Evolutionary conservation across 352 stramenopile species (phyloP), one percentile per base, ranked within the genome.

Genomic region (Peronospora farinosa): DNA sequence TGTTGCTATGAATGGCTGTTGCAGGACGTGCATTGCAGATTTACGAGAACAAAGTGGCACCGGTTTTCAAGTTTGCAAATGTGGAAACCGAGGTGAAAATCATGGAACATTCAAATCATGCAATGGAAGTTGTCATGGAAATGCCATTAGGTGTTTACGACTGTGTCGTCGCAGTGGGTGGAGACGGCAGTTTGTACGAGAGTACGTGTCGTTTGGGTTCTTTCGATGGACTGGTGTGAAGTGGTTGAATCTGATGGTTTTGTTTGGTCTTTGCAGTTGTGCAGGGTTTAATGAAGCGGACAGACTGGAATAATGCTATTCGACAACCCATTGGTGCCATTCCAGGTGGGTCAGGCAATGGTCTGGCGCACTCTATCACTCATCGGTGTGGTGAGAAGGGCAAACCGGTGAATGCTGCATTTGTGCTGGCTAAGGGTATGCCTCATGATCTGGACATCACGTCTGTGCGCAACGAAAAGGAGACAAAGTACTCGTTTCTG

Each of bases 401-500:
- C 28, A 74, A 75, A 27, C 63, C 72, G 0, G 59, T 69, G 23
- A 85, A 83, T 45, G 69, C 74, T 7, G 80, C 74, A 2, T 87
- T 72, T 28, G 62, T 81, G 31, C 60, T 93, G 12, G 80, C 66
- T 5, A 90, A 90, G 42, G 80, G 82, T n/a, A 5, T 63, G 2
- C 48, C 72, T 1, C 77, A 86, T 15, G 63, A 84, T 12, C 57
- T 93, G 33, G 82, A 93, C 36, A 72, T 91, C 44, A 69, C 74
- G 21, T 72, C 74, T 5, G 60, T 84, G 23, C 69, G 72, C 6
- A 86, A 86, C 35, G 58, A 58, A 1, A 84, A 78, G 38, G 64
- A 74, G 19, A 69, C 51, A 17, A 79, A 71, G 51, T 88, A 84
- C 68, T 90, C 74, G 31, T 93, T 95, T 59, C 49, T 94, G 31